Percentiles rank a stretch among this genome's conserved stretches.
Conservation (phyloP, 352 stramenopile species). For the Globisporangium uncinulatum region DNA sequence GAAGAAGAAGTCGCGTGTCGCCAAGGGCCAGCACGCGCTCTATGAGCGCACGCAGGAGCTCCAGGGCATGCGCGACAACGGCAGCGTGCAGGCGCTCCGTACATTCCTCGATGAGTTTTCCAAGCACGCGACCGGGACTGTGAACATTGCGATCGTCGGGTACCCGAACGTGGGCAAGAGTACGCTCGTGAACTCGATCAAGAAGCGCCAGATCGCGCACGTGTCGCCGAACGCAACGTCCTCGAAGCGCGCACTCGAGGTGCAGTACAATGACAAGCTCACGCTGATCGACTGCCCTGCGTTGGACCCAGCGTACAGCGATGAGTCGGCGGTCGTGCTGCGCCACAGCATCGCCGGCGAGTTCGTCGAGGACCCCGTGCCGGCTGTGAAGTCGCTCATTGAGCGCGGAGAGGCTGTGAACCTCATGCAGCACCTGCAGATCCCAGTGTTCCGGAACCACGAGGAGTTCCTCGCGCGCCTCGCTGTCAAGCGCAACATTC, state of each 20-base stretch:
- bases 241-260: constrained; percentile 84
- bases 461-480: constrained; percentile 96
- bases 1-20: constrained; percentile 78
- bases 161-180: constrained; percentile 97
- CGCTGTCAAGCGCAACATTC: constrained; percentile 89
- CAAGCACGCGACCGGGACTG: constrained; percentile 54
- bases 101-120: constrained; percentile 96
- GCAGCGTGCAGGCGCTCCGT: constrained; percentile 86
- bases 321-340: constrained; percentile 80
- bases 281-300: constrained; percentile 95
- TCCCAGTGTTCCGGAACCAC: constrained; percentile 91
- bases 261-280: constrained; percentile 96
- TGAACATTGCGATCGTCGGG: constrained; percentile 96
- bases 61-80: constrained; percentile 66
- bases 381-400: constrained; percentile 90
- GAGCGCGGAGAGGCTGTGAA: constrained; percentile 87
- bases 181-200: constrained; percentile 95
- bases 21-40: constrained; percentile 59
- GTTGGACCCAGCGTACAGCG: constrained; percentile 94
- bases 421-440: constrained; percentile 95
- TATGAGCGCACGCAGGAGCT: constrained; percentile 70
- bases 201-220: constrained; percentile 52
- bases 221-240: constrained; percentile 51
- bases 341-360: constrained; percentile 94
- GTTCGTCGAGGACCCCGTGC: constrained; percentile 93